Evolutionary conservation across 768 basidiomycete genomes (phyloP).

Genomic region (Podaxis rugospora): DNA sequence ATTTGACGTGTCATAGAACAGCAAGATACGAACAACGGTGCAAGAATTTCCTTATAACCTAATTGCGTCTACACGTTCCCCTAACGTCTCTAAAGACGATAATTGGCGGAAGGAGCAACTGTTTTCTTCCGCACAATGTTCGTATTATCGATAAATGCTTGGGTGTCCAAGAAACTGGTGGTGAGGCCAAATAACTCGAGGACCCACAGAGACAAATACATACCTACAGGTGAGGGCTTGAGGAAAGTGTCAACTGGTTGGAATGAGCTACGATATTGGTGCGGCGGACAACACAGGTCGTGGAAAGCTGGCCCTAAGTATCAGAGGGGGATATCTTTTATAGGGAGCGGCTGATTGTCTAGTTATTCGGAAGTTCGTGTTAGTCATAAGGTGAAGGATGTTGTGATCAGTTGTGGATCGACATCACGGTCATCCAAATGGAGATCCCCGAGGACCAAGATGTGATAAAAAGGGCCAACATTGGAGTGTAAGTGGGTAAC

Average conservation of each 20-base stretch:
- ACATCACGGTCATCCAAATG: background rate
- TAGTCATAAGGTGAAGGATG: slow-evolving; percentile 10
- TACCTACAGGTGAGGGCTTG: slow-evolving; percentile 23
- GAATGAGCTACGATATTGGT: background rate
- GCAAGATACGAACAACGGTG: background rate
- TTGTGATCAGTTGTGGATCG: slow-evolving; percentile 4
- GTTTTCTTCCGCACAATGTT: background rate
- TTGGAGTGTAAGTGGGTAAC: background rate
- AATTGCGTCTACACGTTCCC: background rate
- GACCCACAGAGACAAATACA: slow-evolving; percentile 34
- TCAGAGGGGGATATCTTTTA: slow-evolving; percentile 8
- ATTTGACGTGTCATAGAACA: background rate
- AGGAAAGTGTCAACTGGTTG: background rate
- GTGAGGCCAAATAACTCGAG: slow-evolving; percentile 31
- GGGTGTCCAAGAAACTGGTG: slow-evolving; percentile 24
- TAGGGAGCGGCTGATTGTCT: slow-evolving; percentile 4
- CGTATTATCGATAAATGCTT: background rate
- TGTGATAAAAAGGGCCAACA: background rate
- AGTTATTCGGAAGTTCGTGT: background rate
- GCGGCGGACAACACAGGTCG: background rate
- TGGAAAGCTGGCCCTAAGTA: background rate
- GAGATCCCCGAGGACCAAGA: slow-evolving; percentile 4
- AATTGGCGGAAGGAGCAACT: background rate
- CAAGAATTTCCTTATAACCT: background rate
- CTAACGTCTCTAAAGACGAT: background rate